These are phyloP conservation scores for Cicer chorassanicum DNA, from an alignment of 306 rosid species.

Conservation along the genomic window DNA sequence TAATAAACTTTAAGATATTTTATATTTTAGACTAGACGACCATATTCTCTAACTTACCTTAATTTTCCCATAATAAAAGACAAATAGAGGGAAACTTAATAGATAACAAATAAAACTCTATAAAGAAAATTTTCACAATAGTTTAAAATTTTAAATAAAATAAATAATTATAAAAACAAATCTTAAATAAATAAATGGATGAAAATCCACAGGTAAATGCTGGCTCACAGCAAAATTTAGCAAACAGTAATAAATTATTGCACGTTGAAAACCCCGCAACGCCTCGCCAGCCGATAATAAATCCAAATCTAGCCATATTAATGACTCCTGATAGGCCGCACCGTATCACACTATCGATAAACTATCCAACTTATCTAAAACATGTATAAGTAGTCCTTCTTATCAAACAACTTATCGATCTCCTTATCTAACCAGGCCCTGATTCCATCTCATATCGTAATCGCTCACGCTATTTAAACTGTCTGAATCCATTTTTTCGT, in stretches of 20 bases:
- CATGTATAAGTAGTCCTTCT: rapidly evolving
- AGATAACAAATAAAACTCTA: not conserved
- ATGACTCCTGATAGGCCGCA: conserved; percentile 37
- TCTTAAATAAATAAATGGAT: not conserved
- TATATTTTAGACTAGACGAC: no score
- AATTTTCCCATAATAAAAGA: not conserved
- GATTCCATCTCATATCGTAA: conserved; percentile 50
- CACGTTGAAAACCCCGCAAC: no score
- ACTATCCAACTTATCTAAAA: rapidly evolving
- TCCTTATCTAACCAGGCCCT: not conserved
- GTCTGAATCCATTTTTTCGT: conserved; percentile 76
- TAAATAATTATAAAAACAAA: not conserved
- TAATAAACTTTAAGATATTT: no score
- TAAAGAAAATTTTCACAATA: no score
- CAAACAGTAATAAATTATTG: not conserved
- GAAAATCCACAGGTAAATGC: not conserved
- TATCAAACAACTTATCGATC: conserved; percentile 44
- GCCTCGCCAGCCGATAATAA: no score
- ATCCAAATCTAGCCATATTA: conserved; percentile 39
- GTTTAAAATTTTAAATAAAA: no score
- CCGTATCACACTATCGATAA: conserved; percentile 15
- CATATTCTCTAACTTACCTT: no score
- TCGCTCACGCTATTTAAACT: conserved; percentile 85
- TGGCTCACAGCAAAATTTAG: not conserved
- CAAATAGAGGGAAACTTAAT: conserved; percentile 27